Percentiles rank a stretch among this genome's conserved stretches.
These are phyloP conservation scores for Plasmodium coatneyi DNA, from an alignment of 169 alveolate species.

Conservation along the genomic window DNA sequence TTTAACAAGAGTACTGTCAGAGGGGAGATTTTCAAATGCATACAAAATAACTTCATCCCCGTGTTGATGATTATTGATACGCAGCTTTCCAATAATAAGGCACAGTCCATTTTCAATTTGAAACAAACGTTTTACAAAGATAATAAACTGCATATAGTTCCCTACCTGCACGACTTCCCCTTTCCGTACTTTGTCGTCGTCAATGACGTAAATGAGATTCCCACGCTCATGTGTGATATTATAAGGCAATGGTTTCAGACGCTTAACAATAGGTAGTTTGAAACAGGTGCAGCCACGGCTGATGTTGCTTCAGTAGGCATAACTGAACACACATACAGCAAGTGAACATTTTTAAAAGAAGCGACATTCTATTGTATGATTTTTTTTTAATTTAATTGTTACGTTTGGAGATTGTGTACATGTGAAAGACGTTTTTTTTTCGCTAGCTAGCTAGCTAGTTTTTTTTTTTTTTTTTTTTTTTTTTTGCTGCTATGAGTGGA, in stretches of 20 bases:
- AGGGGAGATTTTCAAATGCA: constrained; percentile 88
- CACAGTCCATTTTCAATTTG: constrained; percentile 88
- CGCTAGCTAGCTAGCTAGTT: no score
- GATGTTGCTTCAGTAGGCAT: neutral
- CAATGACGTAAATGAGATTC: constrained; percentile 88
- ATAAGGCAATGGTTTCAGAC: constrained; percentile 85
- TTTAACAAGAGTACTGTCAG: constrained; percentile 94
- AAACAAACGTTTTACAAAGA: constrained; percentile 87
- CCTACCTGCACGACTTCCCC: constrained; percentile 96
- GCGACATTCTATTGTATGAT: neutral
- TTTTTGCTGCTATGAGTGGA: neutral
- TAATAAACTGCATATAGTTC: constrained; percentile 90
- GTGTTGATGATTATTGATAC: constrained; percentile 92
- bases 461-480: no score
- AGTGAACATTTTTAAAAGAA: neutral
- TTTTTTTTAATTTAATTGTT: neutral
- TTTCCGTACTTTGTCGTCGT: constrained; percentile 95
- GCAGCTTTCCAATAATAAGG: constrained; percentile 68
- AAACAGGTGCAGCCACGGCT: neutral
- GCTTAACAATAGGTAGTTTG: constrained; percentile 28
- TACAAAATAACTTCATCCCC: constrained; percentile 90
- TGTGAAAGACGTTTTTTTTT: neutral
- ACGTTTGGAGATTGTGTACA: neutral
- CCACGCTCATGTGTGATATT: constrained; percentile 87
- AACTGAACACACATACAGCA: neutral